Evolutionary conservation across 2,329 filamentous ascomycete genomes (phyloP).

Genomic region (Colletotrichum liriopes): DNA sequence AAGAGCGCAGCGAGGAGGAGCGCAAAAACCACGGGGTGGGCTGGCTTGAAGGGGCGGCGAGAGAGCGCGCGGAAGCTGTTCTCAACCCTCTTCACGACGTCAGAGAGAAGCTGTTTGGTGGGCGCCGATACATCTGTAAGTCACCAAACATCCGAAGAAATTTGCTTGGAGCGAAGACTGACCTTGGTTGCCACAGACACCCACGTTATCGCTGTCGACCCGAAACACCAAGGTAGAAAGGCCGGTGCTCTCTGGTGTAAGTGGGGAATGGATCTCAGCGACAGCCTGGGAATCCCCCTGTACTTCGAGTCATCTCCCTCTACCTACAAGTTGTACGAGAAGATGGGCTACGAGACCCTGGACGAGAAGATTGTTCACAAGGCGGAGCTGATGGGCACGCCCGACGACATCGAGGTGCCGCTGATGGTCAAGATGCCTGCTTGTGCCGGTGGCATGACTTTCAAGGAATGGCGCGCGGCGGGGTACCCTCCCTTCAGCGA

Average conservation of each 20-base stretch:
- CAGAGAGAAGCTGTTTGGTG: slow-evolving; percentile 58
- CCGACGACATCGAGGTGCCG: slow-evolving; percentile 56
- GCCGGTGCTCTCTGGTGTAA: slow-evolving; percentile 59
- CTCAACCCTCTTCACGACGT: slow-evolving; percentile 59
- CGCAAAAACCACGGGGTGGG: slow-evolving; percentile 60
- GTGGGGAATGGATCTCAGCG: slow-evolving; percentile 57
- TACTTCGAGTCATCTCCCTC: slow-evolving; percentile 64
- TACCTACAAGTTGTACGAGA: slow-evolving; percentile 61
- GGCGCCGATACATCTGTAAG: slow-evolving; percentile 59
- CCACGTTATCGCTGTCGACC: slow-evolving; percentile 62
- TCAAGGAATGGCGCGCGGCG: slow-evolving; percentile 52
- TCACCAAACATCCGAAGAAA: slow-evolving; percentile 24
- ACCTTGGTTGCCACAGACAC: slow-evolving; percentile 48
- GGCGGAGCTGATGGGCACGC: slow-evolving; percentile 52
- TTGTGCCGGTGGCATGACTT: slow-evolving; percentile 50
- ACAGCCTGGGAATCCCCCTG: slow-evolving; percentile 56
- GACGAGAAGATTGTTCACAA: slow-evolving; percentile 58
- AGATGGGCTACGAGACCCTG: slow-evolving; percentile 60
- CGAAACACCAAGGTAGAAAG: slow-evolving; percentile 59
- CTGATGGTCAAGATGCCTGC: slow-evolving; percentile 61
- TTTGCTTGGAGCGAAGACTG: not conserved
- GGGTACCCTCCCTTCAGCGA: slow-evolving; percentile 40
- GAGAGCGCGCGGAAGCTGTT: slow-evolving; percentile 60
- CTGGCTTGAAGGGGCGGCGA: slow-evolving; percentile 62
- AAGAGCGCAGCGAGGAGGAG: slow-evolving; percentile 56